These are phyloP conservation scores for Vitis vinifera DNA, from an alignment of 164 flowering plant genomes.

Conservation along the genomic window DNA sequence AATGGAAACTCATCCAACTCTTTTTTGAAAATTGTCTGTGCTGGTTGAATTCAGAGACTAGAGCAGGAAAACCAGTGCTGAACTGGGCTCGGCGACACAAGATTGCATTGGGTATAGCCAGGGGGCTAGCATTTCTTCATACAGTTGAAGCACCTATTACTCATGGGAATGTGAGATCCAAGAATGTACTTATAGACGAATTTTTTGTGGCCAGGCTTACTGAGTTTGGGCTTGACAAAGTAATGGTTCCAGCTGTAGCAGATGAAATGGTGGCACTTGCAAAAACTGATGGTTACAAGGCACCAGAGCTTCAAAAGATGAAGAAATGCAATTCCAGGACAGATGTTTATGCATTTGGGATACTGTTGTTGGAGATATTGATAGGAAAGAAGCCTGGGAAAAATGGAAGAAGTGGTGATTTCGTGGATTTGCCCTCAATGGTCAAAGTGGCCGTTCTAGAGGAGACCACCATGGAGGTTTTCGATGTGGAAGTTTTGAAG, in stretches of 20 bases:
- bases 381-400: slow-evolving; percentile 90
- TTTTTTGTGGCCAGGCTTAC: slow-evolving; percentile 80
- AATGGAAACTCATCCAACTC: not conserved
- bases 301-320: slow-evolving; percentile 96
- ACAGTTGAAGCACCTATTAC: slow-evolving; percentile 76
- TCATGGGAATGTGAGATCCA: slow-evolving; percentile 87
- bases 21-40: not conserved
- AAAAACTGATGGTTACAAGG: slow-evolving; percentile 88
- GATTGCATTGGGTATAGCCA: slow-evolving; percentile 79
- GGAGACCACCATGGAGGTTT: slow-evolving; percentile 95
- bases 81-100: slow-evolving; percentile 96
- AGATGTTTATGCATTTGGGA: slow-evolving; percentile 94
- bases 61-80: slow-evolving; percentile 74
- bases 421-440: slow-evolving; percentile 78
- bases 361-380: slow-evolving; percentile 77
- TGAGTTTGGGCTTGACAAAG: slow-evolving; percentile 87
- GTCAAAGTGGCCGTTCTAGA: slow-evolving; percentile 95
- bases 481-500: slow-evolving; percentile 80
- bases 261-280: slow-evolving; percentile 83
- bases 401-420: slow-evolving; percentile 52
- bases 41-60: slow-evolving; percentile 55
- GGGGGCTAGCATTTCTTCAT: slow-evolving; percentile 89
- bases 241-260: slow-evolving; percentile 79
- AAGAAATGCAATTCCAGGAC: slow-evolving; percentile 87
- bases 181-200: slow-evolving; percentile 84